Conservation (phyloP, 176 grass and related monocot genomes). For the Ananas comosus region DNA sequence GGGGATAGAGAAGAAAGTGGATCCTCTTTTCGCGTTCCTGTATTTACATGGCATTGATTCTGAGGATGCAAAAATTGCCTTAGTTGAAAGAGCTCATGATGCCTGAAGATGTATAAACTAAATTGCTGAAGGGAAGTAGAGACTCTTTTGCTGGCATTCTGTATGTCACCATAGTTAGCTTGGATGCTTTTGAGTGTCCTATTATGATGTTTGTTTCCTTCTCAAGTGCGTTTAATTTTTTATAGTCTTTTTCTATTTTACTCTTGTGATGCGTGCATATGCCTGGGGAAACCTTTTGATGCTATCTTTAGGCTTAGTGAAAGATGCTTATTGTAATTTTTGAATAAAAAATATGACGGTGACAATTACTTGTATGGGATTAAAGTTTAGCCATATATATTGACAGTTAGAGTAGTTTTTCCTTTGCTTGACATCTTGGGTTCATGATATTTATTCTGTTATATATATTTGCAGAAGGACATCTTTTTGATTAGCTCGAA, state of each 20-base stretch:
- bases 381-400: neutral
- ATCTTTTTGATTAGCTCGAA: constrained; percentile 40
- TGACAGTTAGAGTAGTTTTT: neutral
- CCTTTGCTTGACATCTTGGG: neutral
- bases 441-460: neutral
- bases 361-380: neutral
- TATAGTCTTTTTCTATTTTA: too few relatives aligned
- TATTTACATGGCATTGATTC: neutral
- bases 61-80: neutral
- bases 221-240: too few relatives aligned
- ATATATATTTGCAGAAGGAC: constrained; percentile 31
- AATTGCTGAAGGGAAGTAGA: too few relatives aligned
- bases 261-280: too few relatives aligned
- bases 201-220: too few relatives aligned
- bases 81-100: neutral
- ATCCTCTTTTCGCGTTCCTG: neutral
- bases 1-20: neutral
- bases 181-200: too few relatives aligned
- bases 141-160: too few relatives aligned
- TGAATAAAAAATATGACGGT: neutral
- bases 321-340: neutral
- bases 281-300: too few relatives aligned
- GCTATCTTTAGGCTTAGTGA: neutral
- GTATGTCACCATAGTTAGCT: too few relatives aligned
- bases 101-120: neutral